Percentiles rank a stretch among this genome's conserved stretches.
Conservation (phyloP, 1,139 yeast species). For the Saccharomycopsis hybrid region DNA sequence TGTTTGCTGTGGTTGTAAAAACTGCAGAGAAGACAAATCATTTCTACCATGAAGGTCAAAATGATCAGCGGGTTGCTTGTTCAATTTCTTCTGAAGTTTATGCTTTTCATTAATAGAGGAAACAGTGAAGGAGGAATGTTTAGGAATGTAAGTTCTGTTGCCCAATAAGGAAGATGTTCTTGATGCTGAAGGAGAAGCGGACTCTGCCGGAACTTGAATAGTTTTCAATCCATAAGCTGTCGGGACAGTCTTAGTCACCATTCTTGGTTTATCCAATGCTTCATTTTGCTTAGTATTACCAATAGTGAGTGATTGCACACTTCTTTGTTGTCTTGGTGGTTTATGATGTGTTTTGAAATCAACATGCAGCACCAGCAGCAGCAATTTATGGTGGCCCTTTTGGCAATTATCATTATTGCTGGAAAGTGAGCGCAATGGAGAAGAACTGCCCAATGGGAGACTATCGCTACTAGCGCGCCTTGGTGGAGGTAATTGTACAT, state of each 20-base stretch:
- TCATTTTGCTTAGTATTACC: constrained; percentile 3
- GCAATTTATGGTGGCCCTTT: not conserved
- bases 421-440: constrained; percentile 4
- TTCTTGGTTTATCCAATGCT: constrained; percentile 5
- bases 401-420: not conserved
- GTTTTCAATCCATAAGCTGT: constrained; percentile 20
- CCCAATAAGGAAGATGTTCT: constrained; percentile 10
- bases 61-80: not conserved
- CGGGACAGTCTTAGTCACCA: constrained; percentile 17
- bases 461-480: not conserved
- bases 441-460: constrained; percentile 7
- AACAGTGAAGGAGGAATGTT: constrained; percentile 14
- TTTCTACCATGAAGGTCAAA: not conserved
- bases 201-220: constrained; percentile 19
- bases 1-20: no score
- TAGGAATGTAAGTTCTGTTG: constrained; percentile 4
- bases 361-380: not conserved
- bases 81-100: not conserved
- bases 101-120: not conserved
- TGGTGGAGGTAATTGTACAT: not conserved
- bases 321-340: not conserved
- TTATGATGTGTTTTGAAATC: not conserved
- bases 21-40: not conserved
- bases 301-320: not conserved
- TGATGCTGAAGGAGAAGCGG: not conserved